Base-by-base conservation (phyloP, 2,329 filamentous ascomycete species). In the Ampelomyces quisqualis region DNA sequence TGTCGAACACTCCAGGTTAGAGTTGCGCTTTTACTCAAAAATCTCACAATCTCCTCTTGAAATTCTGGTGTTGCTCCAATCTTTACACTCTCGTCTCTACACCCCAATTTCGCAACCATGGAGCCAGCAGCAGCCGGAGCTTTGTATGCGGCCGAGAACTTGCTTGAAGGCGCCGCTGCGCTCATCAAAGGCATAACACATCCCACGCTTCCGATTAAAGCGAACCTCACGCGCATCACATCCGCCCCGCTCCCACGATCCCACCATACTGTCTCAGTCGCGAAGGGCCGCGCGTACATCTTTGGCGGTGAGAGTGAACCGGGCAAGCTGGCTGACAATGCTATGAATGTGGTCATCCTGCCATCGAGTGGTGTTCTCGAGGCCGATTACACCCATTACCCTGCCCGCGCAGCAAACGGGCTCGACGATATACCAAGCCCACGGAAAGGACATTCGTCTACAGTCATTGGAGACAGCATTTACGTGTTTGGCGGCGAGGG, bases 241-340 rank as follows among this genome's bases (percentile, higher is more conserved):
- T 55, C 70, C 49, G 51, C 70, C 45, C 43, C 64, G 41, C 68
- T 82, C 8, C 68, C 71, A 5, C 71, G 77, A 38, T 71, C 72
- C 7, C 62, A 73, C 30, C 78, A 81, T 58, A 76, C 75, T 2
- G 53, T 80, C 33, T 77, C 75, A 3, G 63, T 78, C 31, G 68
- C 81, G 47, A 74, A 73, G 43, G 71, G 74, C 37, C 74, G 75
- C 47, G 77, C 77, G 20, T 79, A 79, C 55, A 73, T 81, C 38
- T 80, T 80, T 47, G 77, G 78, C 5, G 78, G 78, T 37, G 69
- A 73, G 52, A 62, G 51, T 1, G 55, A 60, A 29, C 55, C 27
- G 54, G 69, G 45, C 45, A 67, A 42, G 26, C 64, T 78, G 18
- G 76, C 75, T 21, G 69, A 71, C 39, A 76, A 76, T 55, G 71